Evolutionary conservation across 176 grass and related monocot species (phyloP).

Genomic region (Alloteropsis semialata): DNA sequence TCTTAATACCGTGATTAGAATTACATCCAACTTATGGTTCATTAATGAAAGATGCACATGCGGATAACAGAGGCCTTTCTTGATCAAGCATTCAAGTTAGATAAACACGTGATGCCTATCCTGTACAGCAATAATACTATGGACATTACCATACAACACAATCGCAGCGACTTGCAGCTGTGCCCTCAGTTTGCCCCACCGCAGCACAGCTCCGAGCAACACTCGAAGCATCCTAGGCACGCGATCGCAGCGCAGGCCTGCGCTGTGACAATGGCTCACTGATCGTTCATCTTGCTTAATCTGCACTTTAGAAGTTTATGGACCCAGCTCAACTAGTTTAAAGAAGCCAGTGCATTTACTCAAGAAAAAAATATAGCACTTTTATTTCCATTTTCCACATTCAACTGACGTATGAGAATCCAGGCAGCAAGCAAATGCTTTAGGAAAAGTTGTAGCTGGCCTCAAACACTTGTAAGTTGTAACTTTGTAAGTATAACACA

Average conservation of each 20-base stretch:
- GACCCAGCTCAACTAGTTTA: no score
- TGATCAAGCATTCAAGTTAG: neutral
- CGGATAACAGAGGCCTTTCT: neutral
- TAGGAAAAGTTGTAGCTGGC: neutral
- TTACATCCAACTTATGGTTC: neutral
- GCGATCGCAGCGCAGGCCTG: conserved; percentile 62
- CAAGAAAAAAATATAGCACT: neutral
- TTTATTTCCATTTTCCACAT: conserved; percentile 1
- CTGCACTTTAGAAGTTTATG: no score
- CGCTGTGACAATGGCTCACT: conserved; percentile 47
- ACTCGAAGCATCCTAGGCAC: conserved; percentile 78
- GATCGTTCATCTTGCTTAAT: conserved; percentile 83
- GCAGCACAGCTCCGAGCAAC: conserved; percentile 69
- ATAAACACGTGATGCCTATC: conserved; percentile 17
- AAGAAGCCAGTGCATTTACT: no score
- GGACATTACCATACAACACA: conserved; percentile 21
- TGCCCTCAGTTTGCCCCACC: conserved; percentile 24
- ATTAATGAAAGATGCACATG: neutral
- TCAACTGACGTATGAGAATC: neutral
- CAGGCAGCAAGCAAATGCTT: neutral
- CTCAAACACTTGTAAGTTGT: conserved; percentile 10
- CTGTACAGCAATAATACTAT: conserved; percentile 32
- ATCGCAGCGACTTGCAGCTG: neutral
- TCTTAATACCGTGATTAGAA: neutral
- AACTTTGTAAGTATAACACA: no score